phyloP scores from a whole-genome alignment of 768 basidiomycete genomes.

The Boletellus sp. region DNA sequence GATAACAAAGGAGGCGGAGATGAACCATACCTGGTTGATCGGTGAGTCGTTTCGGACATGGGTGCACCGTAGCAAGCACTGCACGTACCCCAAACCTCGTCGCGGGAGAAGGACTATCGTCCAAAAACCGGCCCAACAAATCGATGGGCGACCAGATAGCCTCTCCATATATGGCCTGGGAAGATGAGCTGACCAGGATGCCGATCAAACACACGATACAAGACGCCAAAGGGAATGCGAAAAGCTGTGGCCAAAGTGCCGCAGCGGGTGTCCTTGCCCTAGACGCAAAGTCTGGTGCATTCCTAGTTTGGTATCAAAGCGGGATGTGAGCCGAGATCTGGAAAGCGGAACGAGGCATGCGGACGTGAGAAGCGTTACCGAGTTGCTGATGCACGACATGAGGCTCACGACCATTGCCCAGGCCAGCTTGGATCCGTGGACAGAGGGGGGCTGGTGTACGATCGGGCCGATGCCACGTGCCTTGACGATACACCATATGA shows the following conservation, averaged over 20 bases:
- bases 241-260: constrained; percentile 61
- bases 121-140: constrained; percentile 64
- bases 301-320: constrained; percentile 36
- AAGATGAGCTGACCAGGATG: constrained; percentile 78
- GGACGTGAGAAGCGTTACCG: constrained; percentile 69
- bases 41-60: constrained; percentile 10
- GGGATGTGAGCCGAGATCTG: constrained; percentile 12
- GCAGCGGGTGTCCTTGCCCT: constrained; percentile 54
- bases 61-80: not conserved
- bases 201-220: constrained; percentile 75
- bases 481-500: constrained; percentile 75
- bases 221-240: constrained; percentile 71
- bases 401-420: constrained; percentile 74
- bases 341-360: constrained; percentile 17
- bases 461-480: constrained; percentile 78
- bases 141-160: constrained; percentile 79
- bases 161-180: constrained; percentile 69
- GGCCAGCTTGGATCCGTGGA: constrained; percentile 64
- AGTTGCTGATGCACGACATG: constrained; percentile 79
- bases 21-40: constrained; percentile 64
- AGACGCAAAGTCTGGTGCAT: constrained; percentile 75
- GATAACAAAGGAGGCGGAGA: constrained; percentile 73
- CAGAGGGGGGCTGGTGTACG: constrained; percentile 55
- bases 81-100: constrained; percentile 60
- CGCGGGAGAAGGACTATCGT: constrained; percentile 55